phyloP scores from a whole-genome alignment of 441 rosid species.

The Euphorbia celastroides region DNA sequence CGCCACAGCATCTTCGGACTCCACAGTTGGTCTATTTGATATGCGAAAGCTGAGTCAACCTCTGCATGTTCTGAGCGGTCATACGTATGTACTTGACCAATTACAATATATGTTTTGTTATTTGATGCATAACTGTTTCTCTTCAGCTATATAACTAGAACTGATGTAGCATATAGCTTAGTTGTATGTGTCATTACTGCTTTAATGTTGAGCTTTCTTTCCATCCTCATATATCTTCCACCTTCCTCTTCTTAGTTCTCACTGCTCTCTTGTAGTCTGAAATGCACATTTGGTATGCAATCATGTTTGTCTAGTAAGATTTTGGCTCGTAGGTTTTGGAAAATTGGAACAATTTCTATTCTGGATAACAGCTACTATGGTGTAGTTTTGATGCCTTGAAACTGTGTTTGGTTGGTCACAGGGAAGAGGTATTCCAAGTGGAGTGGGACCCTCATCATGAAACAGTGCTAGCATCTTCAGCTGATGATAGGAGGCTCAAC shows the following conservation, averaged over 20 bases:
- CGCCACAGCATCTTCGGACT: conserved; percentile 84
- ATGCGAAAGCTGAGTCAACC: conserved; percentile 60
- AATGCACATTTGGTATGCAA: neutral
- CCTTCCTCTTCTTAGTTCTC: neutral
- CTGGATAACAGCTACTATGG: neutral
- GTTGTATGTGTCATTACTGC: neutral
- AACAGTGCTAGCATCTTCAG: conserved; percentile 81
- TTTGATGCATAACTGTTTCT: neutral
- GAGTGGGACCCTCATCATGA: conserved; percentile 97
- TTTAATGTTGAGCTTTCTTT: neutral
- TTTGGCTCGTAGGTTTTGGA: neutral
- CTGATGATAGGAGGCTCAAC: conserved; percentile 81
- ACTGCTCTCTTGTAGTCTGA: neutral
- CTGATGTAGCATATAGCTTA: neutral
- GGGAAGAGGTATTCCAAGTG: conserved; percentile 89
- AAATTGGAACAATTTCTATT: neutral
- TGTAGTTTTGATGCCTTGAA: no score
- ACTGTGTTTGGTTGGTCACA: conserved; percentile 27
- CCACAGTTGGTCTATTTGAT: conserved; percentile 70
- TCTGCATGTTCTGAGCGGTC: conserved; percentile 58
- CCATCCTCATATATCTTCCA: neutral
- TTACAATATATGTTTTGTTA: neutral
- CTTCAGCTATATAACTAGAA: neutral
- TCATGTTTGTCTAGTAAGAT: neutral
- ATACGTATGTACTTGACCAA: conserved; percentile 38